These are phyloP conservation scores for Coemansia sp. DNA, from an alignment of 192 early-diverging fungal genomes.

Conservation along the genomic window DNA sequence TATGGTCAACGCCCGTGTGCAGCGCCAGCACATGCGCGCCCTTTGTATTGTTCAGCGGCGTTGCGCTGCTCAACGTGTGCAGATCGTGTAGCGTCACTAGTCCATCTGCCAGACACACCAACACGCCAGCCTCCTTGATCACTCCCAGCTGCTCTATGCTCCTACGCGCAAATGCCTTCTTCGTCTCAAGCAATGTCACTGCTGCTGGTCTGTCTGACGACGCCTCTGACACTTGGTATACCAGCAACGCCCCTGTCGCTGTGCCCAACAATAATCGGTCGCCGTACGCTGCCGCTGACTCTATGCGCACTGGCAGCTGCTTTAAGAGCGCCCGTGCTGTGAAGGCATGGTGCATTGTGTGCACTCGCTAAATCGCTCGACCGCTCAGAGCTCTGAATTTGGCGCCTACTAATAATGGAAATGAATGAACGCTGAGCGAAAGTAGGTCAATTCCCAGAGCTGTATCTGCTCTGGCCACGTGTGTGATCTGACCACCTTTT, in stretches of 20 bases:
- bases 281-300: slow-evolving; percentile 66
- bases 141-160: slow-evolving; percentile 73
- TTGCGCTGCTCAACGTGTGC: slow-evolving; percentile 64
- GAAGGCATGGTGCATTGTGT: slow-evolving; percentile 76
- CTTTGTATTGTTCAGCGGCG: slow-evolving; percentile 67
- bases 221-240: slow-evolving; percentile 60
- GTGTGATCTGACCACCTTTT: background rate
- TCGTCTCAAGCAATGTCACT: slow-evolving; percentile 64
- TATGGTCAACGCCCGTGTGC: slow-evolving; percentile 67
- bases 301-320: slow-evolving; percentile 68
- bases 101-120: slow-evolving; percentile 73
- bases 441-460: background rate
- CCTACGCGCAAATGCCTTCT: slow-evolving; percentile 67
- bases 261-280: slow-evolving; percentile 76
- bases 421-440: background rate
- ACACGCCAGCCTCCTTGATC: slow-evolving; percentile 69
- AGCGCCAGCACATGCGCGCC: slow-evolving; percentile 77
- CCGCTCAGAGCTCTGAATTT: background rate
- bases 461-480: background rate
- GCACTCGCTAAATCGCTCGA: background rate
- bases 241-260: slow-evolving; percentile 61
- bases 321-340: slow-evolving; percentile 71
- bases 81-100: slow-evolving; percentile 73
- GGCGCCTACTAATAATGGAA: background rate
- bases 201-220: slow-evolving; percentile 11